phyloP scores from a whole-genome alignment of 495 filamentous ascomycete species.

The Neurospora sp. region DNA sequence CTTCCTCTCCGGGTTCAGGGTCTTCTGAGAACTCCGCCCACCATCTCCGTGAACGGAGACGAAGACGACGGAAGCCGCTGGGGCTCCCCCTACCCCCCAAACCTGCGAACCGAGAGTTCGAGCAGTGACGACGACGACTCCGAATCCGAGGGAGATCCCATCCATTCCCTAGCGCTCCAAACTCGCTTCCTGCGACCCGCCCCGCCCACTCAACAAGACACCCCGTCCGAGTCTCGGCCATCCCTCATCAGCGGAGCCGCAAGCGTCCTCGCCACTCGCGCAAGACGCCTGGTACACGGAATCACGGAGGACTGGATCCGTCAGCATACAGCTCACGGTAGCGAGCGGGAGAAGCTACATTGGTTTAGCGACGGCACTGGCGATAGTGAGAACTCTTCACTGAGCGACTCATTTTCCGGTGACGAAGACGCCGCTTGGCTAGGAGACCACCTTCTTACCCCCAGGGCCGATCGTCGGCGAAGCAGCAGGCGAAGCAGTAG shows the following conservation, averaged over 20 bases:
- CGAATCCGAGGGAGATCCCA: conserved; percentile 38
- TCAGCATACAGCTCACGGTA: conserved; percentile 55
- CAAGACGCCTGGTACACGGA: conserved; percentile 43
- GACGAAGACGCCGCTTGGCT: conserved; percentile 34
- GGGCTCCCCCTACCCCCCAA: conserved; percentile 62
- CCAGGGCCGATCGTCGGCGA: conserved; percentile 27
- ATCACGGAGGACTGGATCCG: conserved; percentile 74
- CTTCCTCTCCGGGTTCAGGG: conserved; percentile 37
- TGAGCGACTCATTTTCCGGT: conserved; percentile 45
- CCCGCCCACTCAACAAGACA: conserved; percentile 25
- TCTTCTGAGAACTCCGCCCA: conserved; percentile 40
- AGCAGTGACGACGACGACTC: conserved; percentile 30
- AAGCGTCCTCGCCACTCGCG: conserved; percentile 45
- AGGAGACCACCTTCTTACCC: conserved; percentile 27
- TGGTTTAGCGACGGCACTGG: conserved; percentile 70
- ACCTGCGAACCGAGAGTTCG: conserved; percentile 38
- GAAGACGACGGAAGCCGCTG: conserved; percentile 52
- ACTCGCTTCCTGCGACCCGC: conserved; percentile 44
- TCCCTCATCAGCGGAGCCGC: conserved; percentile 40
- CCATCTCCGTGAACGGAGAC: conserved; percentile 17
- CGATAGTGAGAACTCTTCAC: conserved; percentile 51
- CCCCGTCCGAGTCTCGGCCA: conserved; percentile 25
- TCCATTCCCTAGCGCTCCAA: conserved; percentile 40
- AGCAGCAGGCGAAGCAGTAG: conserved; percentile 30
- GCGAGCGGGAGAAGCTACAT: conserved; percentile 51